Evolutionary conservation across 163 green algal genomes (phyloP).

Genomic region (Scenedesmus sp.): DNA sequence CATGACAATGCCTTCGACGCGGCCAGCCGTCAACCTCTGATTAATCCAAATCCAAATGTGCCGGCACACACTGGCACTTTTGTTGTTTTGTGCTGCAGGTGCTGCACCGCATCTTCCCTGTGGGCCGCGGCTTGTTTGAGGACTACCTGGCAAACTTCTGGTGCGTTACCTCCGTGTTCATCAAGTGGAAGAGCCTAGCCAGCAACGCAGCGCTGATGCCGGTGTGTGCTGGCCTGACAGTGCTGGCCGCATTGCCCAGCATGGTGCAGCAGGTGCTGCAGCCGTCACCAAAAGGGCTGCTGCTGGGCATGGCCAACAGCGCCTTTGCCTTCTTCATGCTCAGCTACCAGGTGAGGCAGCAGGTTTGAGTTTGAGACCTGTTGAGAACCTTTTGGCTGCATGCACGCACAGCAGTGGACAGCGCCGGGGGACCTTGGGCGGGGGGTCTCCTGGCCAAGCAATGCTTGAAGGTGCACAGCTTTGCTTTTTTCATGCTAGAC

Average conservation of each 20-base stretch:
- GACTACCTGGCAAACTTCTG: conserved; percentile 99
- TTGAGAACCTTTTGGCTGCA: no score
- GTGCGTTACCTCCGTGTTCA: conserved; percentile 83
- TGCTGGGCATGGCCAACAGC: conserved; percentile 88
- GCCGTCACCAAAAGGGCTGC: conserved; percentile 73
- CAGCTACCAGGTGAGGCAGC: conserved; percentile 88
- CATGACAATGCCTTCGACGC: no score
- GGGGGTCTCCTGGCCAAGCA: no score
- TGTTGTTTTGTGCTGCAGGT: conserved; percentile 58
- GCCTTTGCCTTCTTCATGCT: conserved; percentile 97
- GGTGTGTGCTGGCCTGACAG: conserved; percentile 68
- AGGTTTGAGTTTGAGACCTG: neutral
- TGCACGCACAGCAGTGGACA: no score
- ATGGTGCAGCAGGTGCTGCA: conserved; percentile 78
- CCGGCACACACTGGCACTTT: neutral
- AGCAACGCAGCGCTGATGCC: conserved; percentile 48
- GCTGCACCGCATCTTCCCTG: conserved; percentile 86
- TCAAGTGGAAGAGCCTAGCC: conserved; percentile 91
- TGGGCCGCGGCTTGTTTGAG: conserved; percentile 94
- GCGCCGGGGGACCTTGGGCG: no score
- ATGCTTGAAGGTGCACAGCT: no score
- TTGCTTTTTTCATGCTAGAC: no score
- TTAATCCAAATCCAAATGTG: neutral
- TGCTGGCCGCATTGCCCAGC: conserved; percentile 75
- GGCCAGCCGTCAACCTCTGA: no score